These are phyloP conservation scores for Wallacemonas collosoma DNA, from an alignment of 208 protist genomes.

Conservation along the genomic window DNA sequence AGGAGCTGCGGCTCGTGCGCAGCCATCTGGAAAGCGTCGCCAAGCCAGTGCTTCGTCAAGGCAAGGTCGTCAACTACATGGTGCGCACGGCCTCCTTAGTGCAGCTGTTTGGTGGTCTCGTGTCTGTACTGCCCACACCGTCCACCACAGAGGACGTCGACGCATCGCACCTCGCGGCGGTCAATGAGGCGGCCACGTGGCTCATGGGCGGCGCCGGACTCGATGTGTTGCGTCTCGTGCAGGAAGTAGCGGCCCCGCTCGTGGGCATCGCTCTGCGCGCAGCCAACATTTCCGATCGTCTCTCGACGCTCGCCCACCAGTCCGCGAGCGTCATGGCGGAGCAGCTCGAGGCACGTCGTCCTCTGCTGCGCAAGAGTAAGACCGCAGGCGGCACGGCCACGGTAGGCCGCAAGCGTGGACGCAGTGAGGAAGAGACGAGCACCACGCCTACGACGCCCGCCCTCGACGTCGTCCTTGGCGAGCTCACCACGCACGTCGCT, in stretches of 20 bases:
- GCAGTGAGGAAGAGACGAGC: background rate
- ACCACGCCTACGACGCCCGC: background rate
- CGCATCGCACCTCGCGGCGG: background rate
- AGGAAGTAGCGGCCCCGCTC: constrained; percentile 48
- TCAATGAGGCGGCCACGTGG: constrained; percentile 42
- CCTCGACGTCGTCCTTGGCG: constrained; percentile 33
- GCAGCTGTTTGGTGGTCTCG: constrained; percentile 77
- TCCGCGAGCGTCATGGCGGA: constrained; percentile 55
- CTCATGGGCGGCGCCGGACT: constrained; percentile 28
- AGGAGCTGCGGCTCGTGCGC: constrained; percentile 46
- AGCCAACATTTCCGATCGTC: constrained; percentile 45
- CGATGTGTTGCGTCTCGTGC: constrained; percentile 27
- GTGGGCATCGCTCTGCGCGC: constrained; percentile 48
- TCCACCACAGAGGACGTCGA: background rate
- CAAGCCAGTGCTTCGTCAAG: constrained; percentile 59
- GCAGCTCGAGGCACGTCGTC: constrained; percentile 73
- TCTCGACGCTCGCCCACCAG: constrained; percentile 63
- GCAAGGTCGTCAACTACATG: constrained; percentile 74
- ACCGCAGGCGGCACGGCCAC: background rate
- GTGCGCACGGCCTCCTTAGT: constrained; percentile 83
- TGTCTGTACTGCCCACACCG: constrained; percentile 57
- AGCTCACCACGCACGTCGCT: constrained; percentile 34
- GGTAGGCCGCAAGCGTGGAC: constrained; percentile 1
- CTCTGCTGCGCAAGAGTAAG: constrained; percentile 22
- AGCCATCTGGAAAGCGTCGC: constrained; percentile 56